Conservation (phyloP, 306 rosid species). For the Lathyrus oleraceus region DNA sequence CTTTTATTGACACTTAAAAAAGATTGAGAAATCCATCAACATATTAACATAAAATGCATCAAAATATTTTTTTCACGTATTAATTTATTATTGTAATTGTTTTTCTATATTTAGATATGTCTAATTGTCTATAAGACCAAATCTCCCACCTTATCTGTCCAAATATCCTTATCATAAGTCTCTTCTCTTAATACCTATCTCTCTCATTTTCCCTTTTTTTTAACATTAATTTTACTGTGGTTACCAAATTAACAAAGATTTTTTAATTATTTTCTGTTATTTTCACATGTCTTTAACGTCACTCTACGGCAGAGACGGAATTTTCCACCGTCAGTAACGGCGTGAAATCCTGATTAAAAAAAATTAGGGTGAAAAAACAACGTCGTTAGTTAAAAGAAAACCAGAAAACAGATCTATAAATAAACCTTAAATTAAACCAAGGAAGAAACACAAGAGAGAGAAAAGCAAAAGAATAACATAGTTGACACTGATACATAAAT, state of each 20-base stretch:
- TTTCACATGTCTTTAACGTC: conserved; percentile 23
- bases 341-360: conserved; percentile 27
- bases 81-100: not conserved
- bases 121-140: not conserved
- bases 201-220: not conserved
- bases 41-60: too few species aligned
- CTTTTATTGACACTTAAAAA: too few species aligned
- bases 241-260: not conserved
- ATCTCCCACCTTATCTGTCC: conserved; percentile 30
- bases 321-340: conserved; percentile 32
- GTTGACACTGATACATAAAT: conserved; percentile 37
- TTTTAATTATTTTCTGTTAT: not conserved
- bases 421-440: conserved; percentile 44
- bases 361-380: not conserved
- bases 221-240: not conserved
- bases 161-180: not conserved
- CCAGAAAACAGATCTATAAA: conserved; percentile 45
- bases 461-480: conserved; percentile 42
- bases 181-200: not conserved
- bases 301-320: not conserved
- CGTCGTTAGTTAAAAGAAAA: conserved; percentile 39
- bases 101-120: conserved; percentile 28
- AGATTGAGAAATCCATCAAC: too few species aligned
- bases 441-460: conserved; percentile 6
- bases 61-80: not conserved